A percentile compares a stretch with the other conserved stretches of the same genome.
Evolutionary conservation across 306 rosid genomes (phyloP).

Genomic region (Pyrus pyrifolia): DNA sequence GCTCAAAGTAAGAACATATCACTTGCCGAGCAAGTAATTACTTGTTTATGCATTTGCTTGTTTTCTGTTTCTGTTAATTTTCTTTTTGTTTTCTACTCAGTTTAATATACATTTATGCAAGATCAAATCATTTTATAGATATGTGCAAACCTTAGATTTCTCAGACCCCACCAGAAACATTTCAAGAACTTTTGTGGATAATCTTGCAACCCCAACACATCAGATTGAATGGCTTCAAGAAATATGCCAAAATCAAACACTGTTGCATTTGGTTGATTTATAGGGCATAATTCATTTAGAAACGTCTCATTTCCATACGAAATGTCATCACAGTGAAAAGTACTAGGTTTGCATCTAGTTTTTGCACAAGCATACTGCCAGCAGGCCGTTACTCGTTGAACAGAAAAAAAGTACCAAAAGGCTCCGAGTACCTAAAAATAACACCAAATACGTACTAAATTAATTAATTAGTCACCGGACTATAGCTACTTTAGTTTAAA

Average conservation of each 20-base stretch:
- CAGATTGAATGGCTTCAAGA: slow-evolving; percentile 13
- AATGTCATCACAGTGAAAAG: background rate
- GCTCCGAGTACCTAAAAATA: background rate
- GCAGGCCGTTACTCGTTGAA: background rate
- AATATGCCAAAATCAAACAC: slow-evolving; percentile 22
- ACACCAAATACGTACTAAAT: background rate
- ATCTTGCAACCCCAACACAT: slow-evolving; percentile 10
- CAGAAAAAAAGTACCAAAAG: background rate
- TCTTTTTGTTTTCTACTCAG: no score
- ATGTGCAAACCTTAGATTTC: slow-evolving; percentile 26
- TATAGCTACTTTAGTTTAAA: no score
- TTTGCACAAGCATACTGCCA: background rate
- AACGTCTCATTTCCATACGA: background rate
- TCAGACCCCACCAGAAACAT: slow-evolving; percentile 27
- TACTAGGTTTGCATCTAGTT: background rate
- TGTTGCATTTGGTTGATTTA: background rate
- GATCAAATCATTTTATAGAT: background rate
- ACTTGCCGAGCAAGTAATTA: no score
- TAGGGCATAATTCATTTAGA: background rate
- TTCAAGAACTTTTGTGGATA: slow-evolving; percentile 7
- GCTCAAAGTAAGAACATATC: background rate
- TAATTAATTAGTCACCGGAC: no score
- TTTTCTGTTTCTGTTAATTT: no score
- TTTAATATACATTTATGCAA: no score
- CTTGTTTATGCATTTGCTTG: no score